These are phyloP conservation scores for Obelidium mucronatum DNA, from an alignment of 192 early-diverging fungal genomes.

Conservation along the genomic window DNA sequence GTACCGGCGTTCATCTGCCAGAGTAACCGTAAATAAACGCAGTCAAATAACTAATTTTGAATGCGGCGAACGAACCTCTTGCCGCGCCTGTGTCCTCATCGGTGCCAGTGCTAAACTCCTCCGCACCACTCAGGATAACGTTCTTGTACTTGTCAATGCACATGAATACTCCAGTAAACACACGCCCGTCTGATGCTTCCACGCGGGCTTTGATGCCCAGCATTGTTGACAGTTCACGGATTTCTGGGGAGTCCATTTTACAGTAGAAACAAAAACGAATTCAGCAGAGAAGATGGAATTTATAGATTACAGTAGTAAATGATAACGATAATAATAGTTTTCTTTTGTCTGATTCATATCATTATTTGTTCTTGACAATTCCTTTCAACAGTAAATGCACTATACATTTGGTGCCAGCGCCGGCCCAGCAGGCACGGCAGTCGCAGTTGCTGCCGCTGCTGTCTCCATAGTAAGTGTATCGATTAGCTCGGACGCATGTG, in stretches of 20 bases:
- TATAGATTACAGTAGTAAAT: too few relatives aligned
- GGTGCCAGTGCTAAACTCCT: constrained; percentile 58
- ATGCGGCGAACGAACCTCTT: constrained; percentile 41
- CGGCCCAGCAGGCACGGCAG: too few relatives aligned
- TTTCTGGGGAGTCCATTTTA: constrained; percentile 21
- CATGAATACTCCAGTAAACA: constrained; percentile 74
- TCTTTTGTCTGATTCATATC: too few relatives aligned
- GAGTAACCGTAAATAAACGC: neutral
- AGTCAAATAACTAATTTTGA: neutral
- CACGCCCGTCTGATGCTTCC: constrained; percentile 69
- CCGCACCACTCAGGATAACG: constrained; percentile 71
- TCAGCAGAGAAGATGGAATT: too few relatives aligned
- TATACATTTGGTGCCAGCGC: too few relatives aligned
- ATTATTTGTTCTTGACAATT: too few relatives aligned
- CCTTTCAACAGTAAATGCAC: too few relatives aligned
- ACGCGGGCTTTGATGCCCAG: constrained; percentile 51
- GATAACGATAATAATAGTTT: too few relatives aligned
- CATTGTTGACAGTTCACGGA: neutral
- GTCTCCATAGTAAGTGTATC: too few relatives aligned
- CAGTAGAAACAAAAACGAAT: too few relatives aligned
- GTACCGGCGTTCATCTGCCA: constrained; percentile 60
- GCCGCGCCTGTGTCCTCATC: constrained; percentile 31
- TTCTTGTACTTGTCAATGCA: constrained; percentile 79
- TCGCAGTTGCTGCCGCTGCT: too few relatives aligned
- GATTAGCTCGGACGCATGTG: too few relatives aligned